These are phyloP conservation scores for Euphorbia lathyris DNA, from an alignment of 345 rosid species.

Conservation along the genomic window DNA sequence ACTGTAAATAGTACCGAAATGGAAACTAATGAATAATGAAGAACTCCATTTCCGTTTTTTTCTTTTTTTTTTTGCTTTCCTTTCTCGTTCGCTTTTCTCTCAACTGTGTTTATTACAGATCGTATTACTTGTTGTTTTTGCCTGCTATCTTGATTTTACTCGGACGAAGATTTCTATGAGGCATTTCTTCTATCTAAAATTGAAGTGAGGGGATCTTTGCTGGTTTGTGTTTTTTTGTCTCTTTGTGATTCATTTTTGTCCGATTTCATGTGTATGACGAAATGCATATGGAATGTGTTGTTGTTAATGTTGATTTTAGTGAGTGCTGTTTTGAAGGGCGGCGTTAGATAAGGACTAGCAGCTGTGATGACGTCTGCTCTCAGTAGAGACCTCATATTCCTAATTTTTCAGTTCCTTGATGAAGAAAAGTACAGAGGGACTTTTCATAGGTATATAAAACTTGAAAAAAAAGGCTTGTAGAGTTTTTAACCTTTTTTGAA, in stretches of 20 bases:
- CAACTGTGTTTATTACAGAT: background rate
- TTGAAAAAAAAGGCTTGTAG: background rate
- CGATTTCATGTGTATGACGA: background rate
- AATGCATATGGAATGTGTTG: background rate
- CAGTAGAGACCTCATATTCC: slow-evolving; percentile 38
- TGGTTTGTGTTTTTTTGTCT: background rate
- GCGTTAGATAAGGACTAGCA: too few species aligned
- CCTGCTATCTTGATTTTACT: background rate
- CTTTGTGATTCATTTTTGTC: background rate
- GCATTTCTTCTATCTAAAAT: background rate
- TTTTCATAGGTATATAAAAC: slow-evolving; percentile 28
- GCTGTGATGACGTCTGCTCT: slow-evolving; percentile 29
- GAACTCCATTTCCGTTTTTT: too few species aligned
- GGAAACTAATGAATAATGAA: too few species aligned
- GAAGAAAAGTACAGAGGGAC: slow-evolving; percentile 41
- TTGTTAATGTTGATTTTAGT: too few species aligned
- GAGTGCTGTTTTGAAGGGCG: too few species aligned
- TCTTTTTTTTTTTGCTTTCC: too few species aligned
- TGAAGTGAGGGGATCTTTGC: background rate
- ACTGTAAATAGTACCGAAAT: too few species aligned
- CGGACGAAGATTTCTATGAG: background rate
- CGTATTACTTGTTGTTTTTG: too few species aligned
- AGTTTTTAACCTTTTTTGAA: background rate
- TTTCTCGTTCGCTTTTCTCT: background rate
- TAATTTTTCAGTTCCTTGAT: slow-evolving; percentile 43